Base-by-base conservation (phyloP, 202 grass and related monocot genomes). In the Schoenoplectus tabernaemontani region DNA sequence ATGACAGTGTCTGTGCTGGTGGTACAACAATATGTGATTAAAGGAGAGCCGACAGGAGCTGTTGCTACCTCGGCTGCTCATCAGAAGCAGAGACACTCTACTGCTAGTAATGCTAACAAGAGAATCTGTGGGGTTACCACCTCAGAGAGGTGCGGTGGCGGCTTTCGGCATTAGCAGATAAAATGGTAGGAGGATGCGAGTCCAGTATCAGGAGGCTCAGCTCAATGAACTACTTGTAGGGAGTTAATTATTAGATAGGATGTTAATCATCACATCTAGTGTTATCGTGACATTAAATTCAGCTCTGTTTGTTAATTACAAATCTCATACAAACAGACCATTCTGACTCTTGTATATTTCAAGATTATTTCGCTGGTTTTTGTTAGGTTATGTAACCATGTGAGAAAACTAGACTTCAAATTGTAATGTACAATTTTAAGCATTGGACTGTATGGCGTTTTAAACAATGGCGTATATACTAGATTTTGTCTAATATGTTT, bases 1-100 rank as follows among this genome's bases (percentile, higher is more conserved):
- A 82, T 82, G 84, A 86, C 57, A 63, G 90, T 80, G 62, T 93
- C 93, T 10, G 88, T 96, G 79, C 72, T 96, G 42, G 86, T 93
- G 47, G 65, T 93, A 80, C 90, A 93, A 80, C 93, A 96, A 64
- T 87, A 92, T 59, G 84, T 80, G 0, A 86, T 84, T 71, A 80
- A 51, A 12, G 12, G 63, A 82, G 53, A 39, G 12, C 43, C 50
- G 37, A 58, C 50, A 38, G 15, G 83, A 82, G 51, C 54, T 17
- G 57, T 47, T 23, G 48, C 75, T 59, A 2, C 72, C 32, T 0
- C 61, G 8, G 8, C 50, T 68, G 10, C 11, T 50, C 47, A 30
- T 50, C 22, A 72, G 43, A 71, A 10, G 12, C 64, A 43, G 9
- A 70, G 66, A 9, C 66, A 69, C 38, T 44, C 65, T 22, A 22